Base-by-base conservation (phyloP, 2,329 filamentous ascomycete genomes). In the Raffaelea arxii region DNA sequence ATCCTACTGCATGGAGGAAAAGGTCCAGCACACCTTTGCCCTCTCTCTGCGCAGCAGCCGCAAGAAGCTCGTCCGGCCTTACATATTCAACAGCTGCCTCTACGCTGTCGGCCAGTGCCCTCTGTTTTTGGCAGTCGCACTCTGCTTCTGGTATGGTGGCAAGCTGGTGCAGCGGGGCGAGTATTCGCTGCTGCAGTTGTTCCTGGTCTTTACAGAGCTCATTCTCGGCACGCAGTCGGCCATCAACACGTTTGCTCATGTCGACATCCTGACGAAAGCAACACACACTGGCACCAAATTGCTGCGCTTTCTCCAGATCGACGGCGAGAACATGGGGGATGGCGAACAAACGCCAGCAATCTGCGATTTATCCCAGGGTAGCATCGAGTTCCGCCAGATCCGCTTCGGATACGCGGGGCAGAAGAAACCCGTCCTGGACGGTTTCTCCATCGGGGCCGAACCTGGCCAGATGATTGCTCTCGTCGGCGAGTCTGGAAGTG, bases 111-210 rank as follows among this genome's bases (percentile, higher is more conserved):
- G 44, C 24, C 44, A 46, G 30, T 44, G 7, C 7, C 32, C 16
- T 12, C 16, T 18, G n/a, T 42, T 42, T 18, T 25, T 25, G 25
- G 40, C 40, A 16, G 23, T 36, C 22, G 40, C 22, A n/a, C 22
- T 42, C 40, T 4, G 23, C 4, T 42, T 42, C 40, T 42, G 40
- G 40, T 42, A 42, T n/a, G 40, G 40, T n/a, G 40, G 40, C 11
- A 25, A 25, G 22, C 40, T 42, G 22, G 19, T 42, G 22, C 14
- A 11, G 16, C 12, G 11, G 40, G 40, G 40, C 4, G 40, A 42
- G 24, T 42, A 42, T 18, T 25, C 21, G 4, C 5, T 42, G 11
- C 22, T 11, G 18, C 22, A 42, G 24, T 25, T 42, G 9, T 25
- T 25, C 22, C 5, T 25, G 9, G 23, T 24, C 40, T 42, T 22